Evolutionary conservation across 805 yeast species (phyloP), one percentile per base, ranked within the genome.

Genomic region (Zygotorulaspora sp.): DNA sequence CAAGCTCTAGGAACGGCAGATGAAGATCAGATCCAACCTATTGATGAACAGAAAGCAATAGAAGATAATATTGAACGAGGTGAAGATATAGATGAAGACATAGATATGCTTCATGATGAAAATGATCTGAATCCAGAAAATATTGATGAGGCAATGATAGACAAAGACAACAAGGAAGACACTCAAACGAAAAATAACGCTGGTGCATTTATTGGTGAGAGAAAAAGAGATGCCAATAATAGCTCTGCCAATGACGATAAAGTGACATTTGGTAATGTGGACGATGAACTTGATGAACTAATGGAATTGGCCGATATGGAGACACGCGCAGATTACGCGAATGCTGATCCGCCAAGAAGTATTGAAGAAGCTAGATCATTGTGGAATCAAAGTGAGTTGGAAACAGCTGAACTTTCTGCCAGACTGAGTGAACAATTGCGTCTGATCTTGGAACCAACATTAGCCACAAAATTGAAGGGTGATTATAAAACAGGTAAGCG

Each of bases 401-500:
- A 84, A n/a, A 88, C 96, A 0, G 83, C 81, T 40, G 97, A 89
- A 46, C 67, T 92, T 23, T 83, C 97, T 2, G 78, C 95, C 0
- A 79, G 86, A 13, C 70, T 92, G 27, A 82, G 95, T 58, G 99
- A 92, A 65, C 98, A 92, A 62, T 70, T 92, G 43, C 72, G 99
- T 27, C 73, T 92, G 46, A 92, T 92, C 56, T 68, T 92, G 47
- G 97, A 89, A 59, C 99, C 99, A 4, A 92, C 98, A 0, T 68
- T 85, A 43, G 94, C 97, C n/a, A 90, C 97, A 2, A 92, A 92
- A 60, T 69, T 92, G 41, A 78, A 76, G 45, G 99, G 99, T 57
- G 98, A 92, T 60, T 92, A 87, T 66, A 88, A 89, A 63, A 89
- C 97, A 2, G 99, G 99, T 61, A 92, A 92, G 62, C 74, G 98